These are phyloP conservation scores for Globisporangium ultimum DNA, from an alignment of 352 stramenopile genomes.

Conservation along the genomic window DNA sequence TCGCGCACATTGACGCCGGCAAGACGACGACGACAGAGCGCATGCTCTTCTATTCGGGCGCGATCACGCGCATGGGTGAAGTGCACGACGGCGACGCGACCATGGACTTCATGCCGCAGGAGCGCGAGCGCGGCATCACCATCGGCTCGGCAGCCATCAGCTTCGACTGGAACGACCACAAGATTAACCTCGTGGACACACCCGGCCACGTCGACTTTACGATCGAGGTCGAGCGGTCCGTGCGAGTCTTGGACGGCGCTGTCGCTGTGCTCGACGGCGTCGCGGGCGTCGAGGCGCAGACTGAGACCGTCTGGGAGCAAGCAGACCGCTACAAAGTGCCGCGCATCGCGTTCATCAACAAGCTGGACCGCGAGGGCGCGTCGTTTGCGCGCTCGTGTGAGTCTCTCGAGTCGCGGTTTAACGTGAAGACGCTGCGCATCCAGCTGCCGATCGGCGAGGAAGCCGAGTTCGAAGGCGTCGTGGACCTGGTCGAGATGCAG, in stretches of 20 bases:
- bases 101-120: slow-evolving; percentile 88
- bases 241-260: slow-evolving; percentile 97
- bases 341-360: slow-evolving; percentile 97
- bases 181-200: slow-evolving; percentile 98
- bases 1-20: slow-evolving; percentile 98
- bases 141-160: slow-evolving; percentile 97
- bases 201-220: slow-evolving; percentile 98
- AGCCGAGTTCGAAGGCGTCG: slow-evolving; percentile 53
- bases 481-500: slow-evolving; percentile 71
- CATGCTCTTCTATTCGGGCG: slow-evolving; percentile 97
- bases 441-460: slow-evolving; percentile 69
- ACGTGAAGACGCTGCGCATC: slow-evolving; percentile 54
- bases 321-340: slow-evolving; percentile 77
- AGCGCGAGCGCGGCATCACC: slow-evolving; percentile 98
- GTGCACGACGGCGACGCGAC: slow-evolving; percentile 76
- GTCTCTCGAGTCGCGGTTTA: slow-evolving; percentile 57
- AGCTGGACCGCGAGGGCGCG: slow-evolving; percentile 94
- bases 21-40: slow-evolving; percentile 99
- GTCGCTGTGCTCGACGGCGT: slow-evolving; percentile 97
- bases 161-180: slow-evolving; percentile 92
- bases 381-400: slow-evolving; percentile 91
- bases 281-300: slow-evolving; percentile 93
- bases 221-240: slow-evolving; percentile 96
- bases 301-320: slow-evolving; percentile 85
- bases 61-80: slow-evolving; percentile 64